Percentiles rank a stretch among this genome's conserved stretches.
phyloP scores from a whole-genome alignment of 306 rosid species.

The Rosa multiflora region DNA sequence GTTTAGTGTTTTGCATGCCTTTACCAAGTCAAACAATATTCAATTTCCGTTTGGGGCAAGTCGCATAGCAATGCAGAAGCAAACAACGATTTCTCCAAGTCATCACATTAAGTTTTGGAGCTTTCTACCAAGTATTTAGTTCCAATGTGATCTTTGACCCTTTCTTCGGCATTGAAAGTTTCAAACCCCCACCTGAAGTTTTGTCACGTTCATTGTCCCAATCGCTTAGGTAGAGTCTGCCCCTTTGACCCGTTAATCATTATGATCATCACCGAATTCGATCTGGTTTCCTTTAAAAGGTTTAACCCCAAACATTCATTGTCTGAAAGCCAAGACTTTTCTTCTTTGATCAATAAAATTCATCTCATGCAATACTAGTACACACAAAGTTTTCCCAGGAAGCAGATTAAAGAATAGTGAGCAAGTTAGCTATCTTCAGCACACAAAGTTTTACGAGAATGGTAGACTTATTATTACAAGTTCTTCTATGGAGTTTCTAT shows the following conservation, averaged over 20 bases:
- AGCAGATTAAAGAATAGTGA: background rate
- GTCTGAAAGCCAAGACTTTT: background rate
- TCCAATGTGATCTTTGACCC: background rate
- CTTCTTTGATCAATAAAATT: conserved; percentile 10
- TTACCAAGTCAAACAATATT: background rate
- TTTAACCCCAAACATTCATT: background rate
- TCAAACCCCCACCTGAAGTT: conserved; percentile 6
- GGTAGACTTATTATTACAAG: background rate
- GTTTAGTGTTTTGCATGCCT: too few species aligned
- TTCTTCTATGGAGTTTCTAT: conserved; percentile 10
- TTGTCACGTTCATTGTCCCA: background rate
- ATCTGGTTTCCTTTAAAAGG: background rate
- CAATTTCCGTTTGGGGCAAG: background rate
- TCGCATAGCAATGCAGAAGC: background rate
- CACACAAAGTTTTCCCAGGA: background rate
- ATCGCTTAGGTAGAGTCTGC: conserved; percentile 19
- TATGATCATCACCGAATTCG: conserved; percentile 8
- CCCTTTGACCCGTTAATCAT: conserved; percentile 31
- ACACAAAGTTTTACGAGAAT: conserved; percentile 3
- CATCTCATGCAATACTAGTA: background rate
- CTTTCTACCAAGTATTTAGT: background rate
- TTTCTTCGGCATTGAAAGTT: conserved; percentile 30
- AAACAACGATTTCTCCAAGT: background rate
- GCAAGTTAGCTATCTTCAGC: background rate
- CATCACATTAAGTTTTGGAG: background rate